These are phyloP conservation scores for Suillus hirtellus DNA, from an alignment of 768 basidiomycete genomes.

Conservation along the genomic window DNA sequence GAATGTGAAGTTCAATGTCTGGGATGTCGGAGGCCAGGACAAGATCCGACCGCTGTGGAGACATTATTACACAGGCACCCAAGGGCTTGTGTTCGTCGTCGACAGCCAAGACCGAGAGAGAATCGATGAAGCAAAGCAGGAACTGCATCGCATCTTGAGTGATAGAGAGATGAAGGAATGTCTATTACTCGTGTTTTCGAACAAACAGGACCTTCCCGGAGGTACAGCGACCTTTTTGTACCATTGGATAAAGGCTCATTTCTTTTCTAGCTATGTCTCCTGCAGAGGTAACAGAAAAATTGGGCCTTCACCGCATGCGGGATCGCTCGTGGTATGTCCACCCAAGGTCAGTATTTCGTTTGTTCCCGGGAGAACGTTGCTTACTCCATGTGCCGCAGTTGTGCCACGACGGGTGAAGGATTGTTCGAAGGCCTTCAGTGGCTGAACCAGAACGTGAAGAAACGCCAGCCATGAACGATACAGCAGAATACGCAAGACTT, in stretches of 20 bases:
- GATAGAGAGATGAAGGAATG: slow-evolving; percentile 99
- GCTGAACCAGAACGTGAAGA: slow-evolving; percentile 97
- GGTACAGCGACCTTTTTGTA: slow-evolving; percentile 46
- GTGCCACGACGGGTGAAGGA: slow-evolving; percentile 95
- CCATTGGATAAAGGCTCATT: slow-evolving; percentile 6
- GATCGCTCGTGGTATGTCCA: slow-evolving; percentile 99
- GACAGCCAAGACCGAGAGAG: slow-evolving; percentile 95
- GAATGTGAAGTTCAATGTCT: slow-evolving; percentile 93
- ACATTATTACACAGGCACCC: slow-evolving; percentile 99
- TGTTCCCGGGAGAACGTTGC: slow-evolving; percentile 9
- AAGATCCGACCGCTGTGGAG: slow-evolving; percentile 98
- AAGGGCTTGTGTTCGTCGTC: slow-evolving; percentile 97
- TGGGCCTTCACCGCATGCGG: slow-evolving; percentile 93
- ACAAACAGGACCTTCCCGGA: slow-evolving; percentile 97
- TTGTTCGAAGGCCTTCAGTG: slow-evolving; percentile 97
- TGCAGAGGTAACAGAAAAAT: slow-evolving; percentile 96
- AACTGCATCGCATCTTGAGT: slow-evolving; percentile 92
- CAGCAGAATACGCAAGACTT: slow-evolving; percentile 18
- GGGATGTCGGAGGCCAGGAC: slow-evolving; percentile 99
- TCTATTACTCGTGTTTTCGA: slow-evolving; percentile 95
- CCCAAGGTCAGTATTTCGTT: slow-evolving; percentile 68
- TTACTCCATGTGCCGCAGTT: slow-evolving; percentile 46
- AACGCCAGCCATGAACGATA: slow-evolving; percentile 66
- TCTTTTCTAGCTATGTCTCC: slow-evolving; percentile 83
- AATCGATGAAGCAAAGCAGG: slow-evolving; percentile 94